Conservation (phyloP, 768 basidiomycete species). For the Tricholoma sp. region DNA sequence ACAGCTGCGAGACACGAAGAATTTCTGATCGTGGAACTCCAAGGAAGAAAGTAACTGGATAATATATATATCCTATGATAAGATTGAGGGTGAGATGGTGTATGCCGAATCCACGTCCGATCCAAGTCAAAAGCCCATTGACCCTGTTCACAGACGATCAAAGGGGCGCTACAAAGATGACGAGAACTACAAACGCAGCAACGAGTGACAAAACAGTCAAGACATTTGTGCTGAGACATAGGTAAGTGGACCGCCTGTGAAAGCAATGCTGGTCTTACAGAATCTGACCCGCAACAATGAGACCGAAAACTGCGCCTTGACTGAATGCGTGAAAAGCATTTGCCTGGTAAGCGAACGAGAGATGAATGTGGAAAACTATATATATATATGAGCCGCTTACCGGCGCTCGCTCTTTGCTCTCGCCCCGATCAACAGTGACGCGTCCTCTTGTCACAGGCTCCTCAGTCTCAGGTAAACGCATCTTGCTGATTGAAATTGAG, state of each 20-base stretch:
- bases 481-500: conserved; percentile 87
- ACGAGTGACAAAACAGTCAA: conserved; percentile 82
- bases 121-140: conserved; percentile 86
- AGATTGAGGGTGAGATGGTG: conserved; percentile 79
- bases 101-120: conserved; percentile 82
- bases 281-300: conserved; percentile 85
- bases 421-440: conserved; percentile 78
- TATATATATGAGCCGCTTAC: conserved; percentile 25
- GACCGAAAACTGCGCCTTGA: conserved; percentile 77
- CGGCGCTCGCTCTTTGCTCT: conserved; percentile 46
- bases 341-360: conserved; percentile 28
- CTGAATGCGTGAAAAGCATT: conserved; percentile 90
- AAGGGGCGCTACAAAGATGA: background rate
- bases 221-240: conserved; percentile 60
- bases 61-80: conserved; percentile 81
- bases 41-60: conserved; percentile 79
- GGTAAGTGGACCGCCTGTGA: background rate
- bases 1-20: conserved; percentile 69
- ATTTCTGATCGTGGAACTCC: conserved; percentile 82
- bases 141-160: conserved; percentile 33
- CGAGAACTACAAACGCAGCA: conserved; percentile 36
- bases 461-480: conserved; percentile 79
- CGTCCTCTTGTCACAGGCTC: conserved; percentile 83
- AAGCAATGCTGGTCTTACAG: conserved; percentile 41
- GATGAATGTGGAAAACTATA: background rate